A percentile compares a stretch with the other conserved stretches of the same genome.
Conservation (phyloP, 164 flowering plant genomes). For the Macadamia integrifolia region DNA sequence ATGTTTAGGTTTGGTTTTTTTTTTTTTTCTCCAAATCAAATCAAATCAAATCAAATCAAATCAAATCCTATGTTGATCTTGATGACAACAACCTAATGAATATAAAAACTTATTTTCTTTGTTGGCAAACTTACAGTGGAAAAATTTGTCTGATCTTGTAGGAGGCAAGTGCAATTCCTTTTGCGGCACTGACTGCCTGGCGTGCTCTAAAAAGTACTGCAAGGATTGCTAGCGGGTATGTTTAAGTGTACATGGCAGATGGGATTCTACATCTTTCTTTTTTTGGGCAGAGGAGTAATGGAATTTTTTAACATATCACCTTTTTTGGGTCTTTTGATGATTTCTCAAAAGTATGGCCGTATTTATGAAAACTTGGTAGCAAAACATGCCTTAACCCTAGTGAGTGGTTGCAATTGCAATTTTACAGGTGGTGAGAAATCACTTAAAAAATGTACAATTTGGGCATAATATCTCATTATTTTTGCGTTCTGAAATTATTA, state of each 20-base stretch:
- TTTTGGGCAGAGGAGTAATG: neutral
- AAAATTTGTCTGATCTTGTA: conserved; percentile 24
- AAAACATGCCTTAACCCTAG: neutral
- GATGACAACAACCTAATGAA: too few species aligned
- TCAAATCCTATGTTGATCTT: too few species aligned
- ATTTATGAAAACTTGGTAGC: neutral
- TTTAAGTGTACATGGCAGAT: neutral
- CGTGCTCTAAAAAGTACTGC: conserved; percentile 90
- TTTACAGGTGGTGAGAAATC: neutral
- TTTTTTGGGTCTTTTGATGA: neutral
- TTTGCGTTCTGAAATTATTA: neutral
- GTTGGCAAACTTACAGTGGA: neutral
- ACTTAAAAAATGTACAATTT: neutral
- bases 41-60: too few species aligned
- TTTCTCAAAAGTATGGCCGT: neutral
- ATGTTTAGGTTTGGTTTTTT: too few species aligned
- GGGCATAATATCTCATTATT: neutral
- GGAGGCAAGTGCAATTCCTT: conserved; percentile 98
- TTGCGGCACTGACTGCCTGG: conserved; percentile 99
- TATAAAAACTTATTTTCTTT: too few species aligned
- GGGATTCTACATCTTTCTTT: neutral
- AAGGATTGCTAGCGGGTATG: conserved; percentile 77
- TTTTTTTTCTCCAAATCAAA: too few species aligned
- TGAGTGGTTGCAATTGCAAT: neutral
- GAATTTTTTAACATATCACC: neutral